Conservation (phyloP, 2,329 filamentous ascomycete species). For the Ilyonectria sp. region DNA sequence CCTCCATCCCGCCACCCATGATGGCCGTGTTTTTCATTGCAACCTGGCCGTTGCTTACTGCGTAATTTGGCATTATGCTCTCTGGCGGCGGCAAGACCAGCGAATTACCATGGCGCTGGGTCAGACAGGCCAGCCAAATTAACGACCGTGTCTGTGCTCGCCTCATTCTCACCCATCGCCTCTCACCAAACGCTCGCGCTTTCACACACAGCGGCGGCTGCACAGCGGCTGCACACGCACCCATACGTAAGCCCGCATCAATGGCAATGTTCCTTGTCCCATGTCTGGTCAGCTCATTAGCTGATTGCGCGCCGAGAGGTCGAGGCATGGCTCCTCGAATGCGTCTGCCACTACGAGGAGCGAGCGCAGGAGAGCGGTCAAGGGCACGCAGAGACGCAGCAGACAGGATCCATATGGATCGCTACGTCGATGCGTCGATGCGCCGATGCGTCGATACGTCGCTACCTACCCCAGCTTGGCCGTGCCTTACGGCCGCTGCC, state of each 20-base stretch:
- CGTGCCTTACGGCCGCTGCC: constrained; percentile 40
- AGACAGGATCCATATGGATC: neutral
- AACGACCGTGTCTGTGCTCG: neutral
- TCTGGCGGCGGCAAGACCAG: neutral
- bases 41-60: neutral
- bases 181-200: constrained; percentile 7
- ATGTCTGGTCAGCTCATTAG: constrained; percentile 27
- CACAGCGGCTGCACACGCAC: constrained; percentile 23
- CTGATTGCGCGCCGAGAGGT: constrained; percentile 2
- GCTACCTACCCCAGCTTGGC: constrained; percentile 29
- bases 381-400: neutral
- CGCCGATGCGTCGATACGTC: neutral
- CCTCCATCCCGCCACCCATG: constrained; percentile 1
- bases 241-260: constrained; percentile 26
- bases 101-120: neutral
- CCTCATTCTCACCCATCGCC: constrained; percentile 20
- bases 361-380: too few species aligned
- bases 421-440: neutral
- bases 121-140: neutral
- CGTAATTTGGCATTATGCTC: neutral
- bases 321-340: constrained; percentile 8
- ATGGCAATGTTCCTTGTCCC: constrained; percentile 25
- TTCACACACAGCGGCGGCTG: constrained; percentile 10
- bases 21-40: neutral
- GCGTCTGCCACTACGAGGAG: too few species aligned